Percentiles rank a stretch among this genome's conserved stretches.
These are phyloP conservation scores for Fusarium sterilihyphosum DNA, from an alignment of 2,329 filamentous ascomycete genomes.

Conservation along the genomic window DNA sequence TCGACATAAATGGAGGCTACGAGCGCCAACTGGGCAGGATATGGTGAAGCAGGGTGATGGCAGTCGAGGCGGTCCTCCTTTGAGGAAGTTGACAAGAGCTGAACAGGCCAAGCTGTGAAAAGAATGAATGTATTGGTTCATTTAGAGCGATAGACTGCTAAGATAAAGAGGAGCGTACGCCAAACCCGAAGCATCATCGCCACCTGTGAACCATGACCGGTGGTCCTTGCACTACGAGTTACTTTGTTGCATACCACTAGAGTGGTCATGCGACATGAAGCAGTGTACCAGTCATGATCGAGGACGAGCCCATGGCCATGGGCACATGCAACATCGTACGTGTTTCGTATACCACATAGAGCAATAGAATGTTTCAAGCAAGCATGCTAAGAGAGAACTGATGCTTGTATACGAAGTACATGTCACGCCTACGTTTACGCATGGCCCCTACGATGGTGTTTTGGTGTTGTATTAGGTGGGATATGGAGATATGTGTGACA, in stretches of 20 bases:
- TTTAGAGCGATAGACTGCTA: not conserved
- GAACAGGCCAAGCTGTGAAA: constrained; percentile 45
- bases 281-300: not conserved
- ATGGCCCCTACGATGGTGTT: constrained; percentile 37
- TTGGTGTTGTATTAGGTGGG: constrained; percentile 34
- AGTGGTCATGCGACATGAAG: not conserved
- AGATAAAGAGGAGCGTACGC: not conserved
- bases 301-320: not conserved
- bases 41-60: constrained; percentile 42
- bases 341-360: not conserved
- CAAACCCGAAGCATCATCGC: accelerated
- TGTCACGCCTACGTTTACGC: constrained; percentile 37
- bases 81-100: constrained; percentile 35
- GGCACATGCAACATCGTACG: not conserved
- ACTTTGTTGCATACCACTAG: no score
- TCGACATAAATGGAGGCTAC: constrained; percentile 46
- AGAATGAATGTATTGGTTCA: not conserved
- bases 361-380: accelerated
- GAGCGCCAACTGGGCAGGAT: constrained; percentile 3
- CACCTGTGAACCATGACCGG: not conserved
- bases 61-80: constrained; percentile 43
- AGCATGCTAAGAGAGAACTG: not conserved
- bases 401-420: not conserved
- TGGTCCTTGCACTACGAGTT: not conserved
- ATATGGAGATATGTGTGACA: constrained; percentile 33